Conservation (phyloP, 768 basidiomycete genomes). For the Trichaptum fuscoviolaceum region DNA sequence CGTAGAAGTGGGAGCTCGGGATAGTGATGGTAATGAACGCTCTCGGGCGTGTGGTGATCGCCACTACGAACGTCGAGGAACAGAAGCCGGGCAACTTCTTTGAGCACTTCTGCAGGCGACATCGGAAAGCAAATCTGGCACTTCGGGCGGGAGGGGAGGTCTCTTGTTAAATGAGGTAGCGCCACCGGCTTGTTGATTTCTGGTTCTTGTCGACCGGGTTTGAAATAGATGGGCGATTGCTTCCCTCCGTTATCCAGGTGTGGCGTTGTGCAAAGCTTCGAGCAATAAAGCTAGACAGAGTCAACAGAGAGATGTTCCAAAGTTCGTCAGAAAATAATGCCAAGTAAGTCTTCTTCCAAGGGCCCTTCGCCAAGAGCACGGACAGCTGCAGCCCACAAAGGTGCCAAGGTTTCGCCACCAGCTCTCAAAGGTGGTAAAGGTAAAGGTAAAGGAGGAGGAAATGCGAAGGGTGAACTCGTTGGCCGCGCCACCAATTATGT, state of each 20-base stretch:
- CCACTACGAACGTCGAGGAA: background rate
- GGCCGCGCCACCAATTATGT: background rate
- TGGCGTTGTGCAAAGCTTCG: too few relatives aligned
- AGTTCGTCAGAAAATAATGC: background rate
- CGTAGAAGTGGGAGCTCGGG: background rate
- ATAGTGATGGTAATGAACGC: background rate
- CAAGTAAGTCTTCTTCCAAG: background rate
- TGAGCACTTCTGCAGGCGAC: background rate
- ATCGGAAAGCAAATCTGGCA: background rate
- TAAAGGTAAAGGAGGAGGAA: background rate
- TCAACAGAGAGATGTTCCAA: too few relatives aligned
- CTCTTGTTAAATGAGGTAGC: too few relatives aligned
- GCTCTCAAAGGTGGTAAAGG: background rate
- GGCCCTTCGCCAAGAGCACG: background rate
- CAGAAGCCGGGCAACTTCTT: background rate
- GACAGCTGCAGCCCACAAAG: background rate
- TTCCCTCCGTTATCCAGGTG: too few relatives aligned
- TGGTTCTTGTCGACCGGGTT: too few relatives aligned
- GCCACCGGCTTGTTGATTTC: too few relatives aligned
- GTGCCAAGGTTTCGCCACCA: background rate
- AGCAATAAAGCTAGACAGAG: too few relatives aligned
- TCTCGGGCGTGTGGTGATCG: background rate
- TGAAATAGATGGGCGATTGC: too few relatives aligned
- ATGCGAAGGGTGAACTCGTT: background rate
- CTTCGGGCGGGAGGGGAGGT: too few relatives aligned